phyloP scores from a whole-genome alignment of 169 alveolate genomes.

The Cytauxzoon felis region DNA sequence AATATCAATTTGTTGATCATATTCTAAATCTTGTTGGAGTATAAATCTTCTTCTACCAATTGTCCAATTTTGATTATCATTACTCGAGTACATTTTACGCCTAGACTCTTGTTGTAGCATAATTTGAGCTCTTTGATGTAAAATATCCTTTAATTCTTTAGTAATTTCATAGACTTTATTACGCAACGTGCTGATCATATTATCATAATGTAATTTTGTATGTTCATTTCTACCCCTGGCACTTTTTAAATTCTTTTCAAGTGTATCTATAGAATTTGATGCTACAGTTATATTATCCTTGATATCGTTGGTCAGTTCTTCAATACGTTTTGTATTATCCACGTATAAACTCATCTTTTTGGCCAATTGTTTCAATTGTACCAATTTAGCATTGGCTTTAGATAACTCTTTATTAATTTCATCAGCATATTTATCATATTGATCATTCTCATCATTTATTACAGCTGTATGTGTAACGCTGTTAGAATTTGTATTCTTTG shows the following conservation, averaged over 20 bases:
- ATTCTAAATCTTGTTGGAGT: conserved; percentile 38
- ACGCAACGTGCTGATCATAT: conserved; percentile 40
- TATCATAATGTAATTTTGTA: conserved; percentile 38
- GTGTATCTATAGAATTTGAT: conserved; percentile 31
- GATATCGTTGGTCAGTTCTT: conserved; percentile 45
- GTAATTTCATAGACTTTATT: conserved; percentile 51
- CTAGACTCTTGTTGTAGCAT: conserved; percentile 71
- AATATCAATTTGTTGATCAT: conserved; percentile 51
- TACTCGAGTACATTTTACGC: conserved; percentile 65
- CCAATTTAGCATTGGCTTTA: conserved; percentile 8
- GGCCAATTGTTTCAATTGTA: conserved; percentile 43
- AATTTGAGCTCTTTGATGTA: conserved; percentile 68
- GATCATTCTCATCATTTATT: conserved; percentile 14
- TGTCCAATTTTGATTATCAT: conserved; percentile 5
- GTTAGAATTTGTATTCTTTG: conserved; percentile 15
- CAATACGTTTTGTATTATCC: conserved; percentile 50
- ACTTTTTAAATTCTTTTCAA: conserved; percentile 5
- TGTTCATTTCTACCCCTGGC: conserved; percentile 29
- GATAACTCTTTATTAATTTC: conserved; percentile 21
- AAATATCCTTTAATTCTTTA: conserved; percentile 66
- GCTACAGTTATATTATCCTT: conserved; percentile 37
- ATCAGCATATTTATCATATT: conserved; percentile 44
- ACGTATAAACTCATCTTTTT: conserved; percentile 52
- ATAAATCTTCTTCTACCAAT: conserved; percentile 38
- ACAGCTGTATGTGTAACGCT: neutral